Evolutionary conservation across 2,329 filamentous ascomycete genomes (phyloP).

Genomic region (Fusarium tupiense): DNA sequence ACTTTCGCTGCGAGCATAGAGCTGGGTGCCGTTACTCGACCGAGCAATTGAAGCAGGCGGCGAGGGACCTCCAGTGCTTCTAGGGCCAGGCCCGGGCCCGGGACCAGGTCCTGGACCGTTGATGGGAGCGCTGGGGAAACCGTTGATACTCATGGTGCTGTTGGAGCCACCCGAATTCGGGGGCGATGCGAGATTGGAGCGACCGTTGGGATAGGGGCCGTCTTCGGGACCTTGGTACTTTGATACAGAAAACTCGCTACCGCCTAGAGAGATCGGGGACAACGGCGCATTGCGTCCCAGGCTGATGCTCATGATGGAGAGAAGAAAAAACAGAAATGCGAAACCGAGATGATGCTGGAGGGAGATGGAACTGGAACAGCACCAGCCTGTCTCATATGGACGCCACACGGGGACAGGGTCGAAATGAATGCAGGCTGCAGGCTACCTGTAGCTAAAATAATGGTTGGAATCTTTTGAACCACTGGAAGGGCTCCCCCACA

Average conservation of each 20-base stretch:
- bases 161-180: conserved; percentile 73
- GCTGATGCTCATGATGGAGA: conserved; percentile 65
- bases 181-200: conserved; percentile 72
- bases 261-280: conserved; percentile 84
- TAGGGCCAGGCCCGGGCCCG: conserved; percentile 60
- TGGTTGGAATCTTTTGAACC: conserved; percentile 39
- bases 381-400: conserved; percentile 44
- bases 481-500: conserved; percentile 42
- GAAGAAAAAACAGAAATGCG: conserved; percentile 27
- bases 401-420: conserved; percentile 41
- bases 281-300: conserved; percentile 77
- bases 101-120: conserved; percentile 52
- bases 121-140: conserved; percentile 56
- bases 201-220: conserved; percentile 63
- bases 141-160: conserved; percentile 68
- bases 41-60: conserved; percentile 88
- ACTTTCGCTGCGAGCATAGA: conserved; percentile 73
- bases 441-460: conserved; percentile 1
- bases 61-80: conserved; percentile 73
- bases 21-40: conserved; percentile 81
- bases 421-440: conserved; percentile 37
- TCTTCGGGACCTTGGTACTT: conserved; percentile 70
- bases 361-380: conserved; percentile 37
- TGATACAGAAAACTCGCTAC: conserved; percentile 82
- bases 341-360: conserved; percentile 39